Percentiles rank a stretch among this genome's conserved stretches.
These are phyloP conservation scores for Sporisorium iseilematis-ciliati DNA, from an alignment of 1,284 basidiomycete species.

Conservation along the genomic window DNA sequence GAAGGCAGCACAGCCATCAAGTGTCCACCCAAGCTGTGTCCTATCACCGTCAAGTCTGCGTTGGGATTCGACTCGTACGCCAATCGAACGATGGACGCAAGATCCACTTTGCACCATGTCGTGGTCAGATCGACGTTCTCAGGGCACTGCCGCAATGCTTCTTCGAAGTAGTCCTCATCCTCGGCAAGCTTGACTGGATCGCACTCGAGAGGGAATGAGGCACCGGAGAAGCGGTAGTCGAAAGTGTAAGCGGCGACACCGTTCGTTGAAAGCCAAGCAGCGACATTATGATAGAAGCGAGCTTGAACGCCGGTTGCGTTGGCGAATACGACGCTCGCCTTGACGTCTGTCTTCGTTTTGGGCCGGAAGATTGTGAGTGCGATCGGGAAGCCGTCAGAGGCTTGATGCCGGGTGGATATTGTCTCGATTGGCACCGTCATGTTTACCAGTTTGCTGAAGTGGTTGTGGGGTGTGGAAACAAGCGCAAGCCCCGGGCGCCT, in stretches of 20 bases:
- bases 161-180: slow-evolving; percentile 52
- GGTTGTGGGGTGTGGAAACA: not conserved
- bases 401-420: slow-evolving; percentile 24
- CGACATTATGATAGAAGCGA: slow-evolving; percentile 58
- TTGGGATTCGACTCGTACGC: slow-evolving; percentile 43
- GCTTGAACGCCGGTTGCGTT: slow-evolving; percentile 60
- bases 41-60: slow-evolving; percentile 47
- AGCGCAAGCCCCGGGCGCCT: not conserved
- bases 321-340: slow-evolving; percentile 46
- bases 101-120: slow-evolving; percentile 57
- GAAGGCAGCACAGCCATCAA: slow-evolving; percentile 45
- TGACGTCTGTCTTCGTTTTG: slow-evolving; percentile 10
- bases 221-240: slow-evolving; percentile 58
- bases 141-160: slow-evolving; percentile 45
- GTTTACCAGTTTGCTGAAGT: not conserved
- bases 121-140: slow-evolving; percentile 46
- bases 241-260: slow-evolving; percentile 58
- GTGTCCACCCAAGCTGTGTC: slow-evolving; percentile 59
- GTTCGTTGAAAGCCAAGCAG: slow-evolving; percentile 46
- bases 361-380: slow-evolving; percentile 49
- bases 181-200: slow-evolving; percentile 42
- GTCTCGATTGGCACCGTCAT: slow-evolving; percentile 28
- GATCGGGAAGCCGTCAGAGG: slow-evolving; percentile 51
- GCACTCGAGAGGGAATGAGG: slow-evolving; percentile 50
- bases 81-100: slow-evolving; percentile 48